These are phyloP conservation scores for Hypoxylon sp. DNA, from an alignment of 2,329 filamentous ascomycete species.

Conservation along the genomic window DNA sequence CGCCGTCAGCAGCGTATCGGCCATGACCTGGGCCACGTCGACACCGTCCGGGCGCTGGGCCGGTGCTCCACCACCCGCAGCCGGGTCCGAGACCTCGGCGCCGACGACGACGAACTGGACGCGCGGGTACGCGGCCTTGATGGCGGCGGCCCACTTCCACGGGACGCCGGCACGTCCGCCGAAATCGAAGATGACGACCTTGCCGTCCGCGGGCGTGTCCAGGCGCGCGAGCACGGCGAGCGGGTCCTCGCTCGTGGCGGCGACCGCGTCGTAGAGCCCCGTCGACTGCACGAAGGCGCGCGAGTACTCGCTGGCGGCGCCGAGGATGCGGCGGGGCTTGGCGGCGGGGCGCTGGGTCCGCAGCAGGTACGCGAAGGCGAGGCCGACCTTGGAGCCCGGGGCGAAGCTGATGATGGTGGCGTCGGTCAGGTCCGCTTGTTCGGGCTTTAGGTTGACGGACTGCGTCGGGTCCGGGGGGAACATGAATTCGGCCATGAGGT, in stretches of 20 bases:
- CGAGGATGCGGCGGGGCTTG: conserved; percentile 45
- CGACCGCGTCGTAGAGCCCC: conserved; percentile 47
- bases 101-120: conserved; percentile 46
- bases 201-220: conserved; percentile 13
- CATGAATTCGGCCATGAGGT: conserved; percentile 54
- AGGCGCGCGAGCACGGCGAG: conserved; percentile 22
- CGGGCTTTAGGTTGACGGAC: conserved; percentile 43
- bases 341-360: conserved; percentile 12
- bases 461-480: conserved; percentile 51
- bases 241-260: conserved; percentile 43
- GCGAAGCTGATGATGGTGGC: conserved; percentile 55
- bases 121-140: conserved; percentile 22
- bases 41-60: conserved; percentile 21
- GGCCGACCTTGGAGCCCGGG: conserved; percentile 52
- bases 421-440: conserved; percentile 54
- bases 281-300: conserved; percentile 48
- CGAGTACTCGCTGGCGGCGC: conserved; percentile 49
- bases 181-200: conserved; percentile 52
- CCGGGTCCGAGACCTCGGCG: conserved; percentile 40
- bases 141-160: conserved; percentile 42
- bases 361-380: conserved; percentile 45
- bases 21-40: conserved; percentile 41
- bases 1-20: conserved; percentile 45
- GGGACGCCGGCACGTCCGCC: conserved; percentile 49
- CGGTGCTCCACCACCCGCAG: not conserved